Percentiles rank a stretch among this genome's conserved stretches.
phyloP scores from a whole-genome alignment of 78 protist genomes.

The Dictyostelium capitatum region DNA sequence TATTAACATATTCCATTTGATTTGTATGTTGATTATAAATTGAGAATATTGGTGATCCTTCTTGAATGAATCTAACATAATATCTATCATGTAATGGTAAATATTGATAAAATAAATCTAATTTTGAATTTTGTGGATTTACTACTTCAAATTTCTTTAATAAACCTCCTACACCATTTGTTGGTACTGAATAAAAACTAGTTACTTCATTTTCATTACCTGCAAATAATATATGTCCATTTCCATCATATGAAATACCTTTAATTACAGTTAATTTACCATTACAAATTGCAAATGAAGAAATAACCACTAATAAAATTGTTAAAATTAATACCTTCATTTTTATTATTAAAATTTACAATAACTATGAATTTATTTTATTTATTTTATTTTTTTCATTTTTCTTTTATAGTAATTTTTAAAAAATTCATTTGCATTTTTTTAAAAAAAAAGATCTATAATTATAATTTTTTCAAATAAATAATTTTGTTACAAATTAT shows the following conservation, averaged over 20 bases:
- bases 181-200: background rate
- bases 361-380: too few relatives aligned
- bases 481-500: too few relatives aligned
- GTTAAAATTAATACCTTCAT: background rate
- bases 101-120: background rate
- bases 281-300: background rate
- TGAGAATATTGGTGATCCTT: background rate
- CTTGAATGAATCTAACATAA: slow-evolving; percentile 7
- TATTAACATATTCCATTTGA: background rate
- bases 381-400: too few relatives aligned
- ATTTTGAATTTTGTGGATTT: background rate
- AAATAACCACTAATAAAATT: background rate
- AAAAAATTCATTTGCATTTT: too few relatives aligned
- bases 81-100: background rate
- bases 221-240: background rate
- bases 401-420: too few relatives aligned
- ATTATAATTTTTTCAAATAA: too few relatives aligned
- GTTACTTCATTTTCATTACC: background rate
- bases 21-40: background rate
- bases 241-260: slow-evolving; percentile 9
- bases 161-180: background rate
- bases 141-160: background rate
- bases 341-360: too few relatives aligned
- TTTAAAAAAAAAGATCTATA: too few relatives aligned
- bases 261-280: background rate